These are phyloP conservation scores for Xylaria sp. DNA, from an alignment of 2,329 filamentous ascomycete genomes.

Conservation along the genomic window DNA sequence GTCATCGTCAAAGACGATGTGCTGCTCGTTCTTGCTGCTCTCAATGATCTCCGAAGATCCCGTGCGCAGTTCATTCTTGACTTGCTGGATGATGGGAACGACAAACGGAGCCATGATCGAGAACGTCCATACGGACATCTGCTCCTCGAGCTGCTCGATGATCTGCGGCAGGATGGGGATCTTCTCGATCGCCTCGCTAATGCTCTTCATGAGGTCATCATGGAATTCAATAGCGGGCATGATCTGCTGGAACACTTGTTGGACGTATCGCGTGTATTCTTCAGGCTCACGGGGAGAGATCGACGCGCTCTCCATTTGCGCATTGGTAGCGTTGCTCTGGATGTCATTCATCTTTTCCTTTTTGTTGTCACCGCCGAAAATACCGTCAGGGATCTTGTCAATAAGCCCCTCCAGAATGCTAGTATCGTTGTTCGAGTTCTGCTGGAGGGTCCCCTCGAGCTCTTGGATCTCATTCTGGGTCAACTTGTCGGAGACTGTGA, in stretches of 20 bases:
- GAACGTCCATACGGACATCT: slow-evolving; percentile 88
- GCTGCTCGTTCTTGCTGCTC: slow-evolving; percentile 81
- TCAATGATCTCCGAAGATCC: slow-evolving; percentile 87
- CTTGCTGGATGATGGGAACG: slow-evolving; percentile 80
- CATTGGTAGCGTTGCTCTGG: slow-evolving; percentile 71
- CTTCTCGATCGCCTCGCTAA: slow-evolving; percentile 77
- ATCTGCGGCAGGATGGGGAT: slow-evolving; percentile 85
- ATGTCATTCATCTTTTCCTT: slow-evolving; percentile 78
- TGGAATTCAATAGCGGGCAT: slow-evolving; percentile 92
- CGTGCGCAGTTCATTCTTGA: slow-evolving; percentile 83
- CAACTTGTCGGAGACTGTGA: slow-evolving; percentile 79
- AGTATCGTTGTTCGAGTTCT: slow-evolving; percentile 65
- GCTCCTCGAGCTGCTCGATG: slow-evolving; percentile 83
- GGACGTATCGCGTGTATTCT: slow-evolving; percentile 77
- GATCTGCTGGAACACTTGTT: slow-evolving; percentile 74
- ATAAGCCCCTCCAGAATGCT: slow-evolving; percentile 79
- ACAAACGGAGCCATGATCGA: slow-evolving; percentile 88
- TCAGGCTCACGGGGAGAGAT: slow-evolving; percentile 82
- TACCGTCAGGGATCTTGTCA: slow-evolving; percentile 76
- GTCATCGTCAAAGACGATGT: slow-evolving; percentile 84
- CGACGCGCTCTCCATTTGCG: slow-evolving; percentile 73
- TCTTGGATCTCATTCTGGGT: slow-evolving; percentile 90
- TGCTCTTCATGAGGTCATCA: slow-evolving; percentile 80
- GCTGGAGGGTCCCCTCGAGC: slow-evolving; percentile 79
- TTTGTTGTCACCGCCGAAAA: slow-evolving; percentile 77